phyloP scores from a whole-genome alignment of 2,329 filamentous ascomycete species.

The Talaromyces islandicus region DNA sequence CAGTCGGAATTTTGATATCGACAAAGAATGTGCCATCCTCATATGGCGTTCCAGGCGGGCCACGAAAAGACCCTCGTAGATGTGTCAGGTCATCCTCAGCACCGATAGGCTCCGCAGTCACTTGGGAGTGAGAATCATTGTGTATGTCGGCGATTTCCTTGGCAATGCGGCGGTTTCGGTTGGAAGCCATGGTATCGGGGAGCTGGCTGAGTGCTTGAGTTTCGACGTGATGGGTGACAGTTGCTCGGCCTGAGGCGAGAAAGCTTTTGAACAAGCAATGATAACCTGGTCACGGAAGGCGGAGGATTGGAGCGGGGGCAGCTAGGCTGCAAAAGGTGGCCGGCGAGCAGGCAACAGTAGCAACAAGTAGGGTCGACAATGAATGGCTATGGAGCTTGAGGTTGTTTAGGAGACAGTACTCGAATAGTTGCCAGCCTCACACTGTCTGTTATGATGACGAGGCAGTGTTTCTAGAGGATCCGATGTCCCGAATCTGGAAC shows the following conservation, averaged over 20 bases:
- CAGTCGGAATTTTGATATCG: conserved; percentile 78
- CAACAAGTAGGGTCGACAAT: not conserved
- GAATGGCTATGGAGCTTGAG: not conserved
- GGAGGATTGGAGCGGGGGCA: not conserved
- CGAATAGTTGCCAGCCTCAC: not conserved
- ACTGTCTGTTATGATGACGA: not conserved
- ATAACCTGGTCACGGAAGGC: not conserved
- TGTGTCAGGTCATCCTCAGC: conserved; percentile 68
- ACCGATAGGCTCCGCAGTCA: conserved; percentile 60
- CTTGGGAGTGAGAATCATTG: conserved; percentile 67
- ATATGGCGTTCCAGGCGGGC: conserved; percentile 89
- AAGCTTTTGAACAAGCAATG: not conserved
- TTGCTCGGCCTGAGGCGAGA: not conserved
- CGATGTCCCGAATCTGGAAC: not conserved
- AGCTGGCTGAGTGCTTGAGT: not conserved
- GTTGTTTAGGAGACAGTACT: not conserved
- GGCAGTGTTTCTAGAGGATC: not conserved
- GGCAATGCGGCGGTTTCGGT: conserved; percentile 50
- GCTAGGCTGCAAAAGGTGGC: not conserved
- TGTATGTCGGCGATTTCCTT: conserved; percentile 46
- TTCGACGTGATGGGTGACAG: not conserved
- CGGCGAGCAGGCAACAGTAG: not conserved
- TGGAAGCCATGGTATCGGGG: conserved; percentile 45
- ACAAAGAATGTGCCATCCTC: conserved; percentile 76
- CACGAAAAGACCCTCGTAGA: conserved; percentile 74